Percentiles rank a stretch among this genome's conserved stretches.
These are phyloP conservation scores for Trypanosoma caninum DNA, from an alignment of 208 protist species.

Conservation along the genomic window DNA sequence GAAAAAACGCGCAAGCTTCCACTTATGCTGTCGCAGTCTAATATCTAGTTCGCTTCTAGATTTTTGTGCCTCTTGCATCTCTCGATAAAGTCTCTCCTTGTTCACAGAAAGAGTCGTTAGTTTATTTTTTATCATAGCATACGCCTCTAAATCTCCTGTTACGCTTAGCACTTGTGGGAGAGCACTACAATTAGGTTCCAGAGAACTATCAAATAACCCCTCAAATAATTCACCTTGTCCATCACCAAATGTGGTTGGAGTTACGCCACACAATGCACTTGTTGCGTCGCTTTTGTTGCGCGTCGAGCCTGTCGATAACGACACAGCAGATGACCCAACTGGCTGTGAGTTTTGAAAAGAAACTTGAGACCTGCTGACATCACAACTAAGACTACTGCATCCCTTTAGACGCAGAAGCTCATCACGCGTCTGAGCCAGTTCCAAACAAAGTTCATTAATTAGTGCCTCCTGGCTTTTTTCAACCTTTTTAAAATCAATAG, in stretches of 20 bases:
- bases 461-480: constrained; percentile 61
- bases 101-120: constrained; percentile 48
- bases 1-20: constrained; percentile 71
- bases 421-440: constrained; percentile 40
- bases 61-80: constrained; percentile 66
- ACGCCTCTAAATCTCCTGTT: constrained; percentile 24
- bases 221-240: no score
- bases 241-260: no score
- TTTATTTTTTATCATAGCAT: constrained; percentile 49
- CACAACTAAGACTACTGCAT: background rate
- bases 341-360: background rate
- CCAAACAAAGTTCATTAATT: constrained; percentile 69
- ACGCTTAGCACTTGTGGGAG: constrained; percentile 11
- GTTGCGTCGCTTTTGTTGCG: no score
- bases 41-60: constrained; percentile 51
- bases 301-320: no score
- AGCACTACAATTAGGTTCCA: background rate
- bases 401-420: constrained; percentile 29
- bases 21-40: constrained; percentile 62
- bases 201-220: background rate
- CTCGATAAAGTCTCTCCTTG: constrained; percentile 69
- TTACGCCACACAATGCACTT: no score
- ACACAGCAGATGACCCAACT: no score
- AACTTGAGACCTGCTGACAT: background rate
- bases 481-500: constrained; percentile 50